These are phyloP conservation scores for Neopestalotiopsis clavispora DNA, from an alignment of 2,329 filamentous ascomycete genomes.

Conservation along the genomic window DNA sequence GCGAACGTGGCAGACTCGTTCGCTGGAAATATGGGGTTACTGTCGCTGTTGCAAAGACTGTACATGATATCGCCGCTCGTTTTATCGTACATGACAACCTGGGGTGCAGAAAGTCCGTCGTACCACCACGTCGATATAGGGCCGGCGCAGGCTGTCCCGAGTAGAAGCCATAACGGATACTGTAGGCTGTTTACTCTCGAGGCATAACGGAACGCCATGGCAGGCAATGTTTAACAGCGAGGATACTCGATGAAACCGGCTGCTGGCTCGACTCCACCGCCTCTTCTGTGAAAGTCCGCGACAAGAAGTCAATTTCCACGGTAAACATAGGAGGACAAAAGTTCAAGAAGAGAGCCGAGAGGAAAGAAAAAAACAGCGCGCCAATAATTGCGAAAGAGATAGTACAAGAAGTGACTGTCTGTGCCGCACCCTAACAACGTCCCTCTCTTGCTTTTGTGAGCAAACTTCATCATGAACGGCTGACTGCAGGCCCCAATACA, in stretches of 20 bases:
- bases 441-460: neutral
- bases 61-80: conserved; percentile 17
- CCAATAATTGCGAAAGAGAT: neutral
- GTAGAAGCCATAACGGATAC: neutral
- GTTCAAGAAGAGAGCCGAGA: neutral
- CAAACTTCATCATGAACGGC: neutral
- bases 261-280: neutral
- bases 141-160: neutral
- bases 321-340: neutral
- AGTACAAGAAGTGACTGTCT: neutral
- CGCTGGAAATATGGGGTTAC: conserved; percentile 19
- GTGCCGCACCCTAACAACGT: neutral
- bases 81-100: conserved; percentile 21
- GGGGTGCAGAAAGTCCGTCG: neutral
- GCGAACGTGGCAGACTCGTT: conserved; percentile 16
- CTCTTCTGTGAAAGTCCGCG: neutral
- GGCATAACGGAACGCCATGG: neutral
- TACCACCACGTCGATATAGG: conserved; percentile 8
- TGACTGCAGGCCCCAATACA: neutral
- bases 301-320: neutral
- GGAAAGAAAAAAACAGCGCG: neutral
- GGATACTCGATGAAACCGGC: neutral
- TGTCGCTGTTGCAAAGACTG: conserved; percentile 21
- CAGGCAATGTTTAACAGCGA: neutral
- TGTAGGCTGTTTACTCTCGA: neutral